Percentiles rank a stretch among this genome's conserved stretches.
Evolutionary conservation across 1,284 basidiomycete genomes (phyloP).

Genomic region (Apiotrichum domesticum): DNA sequence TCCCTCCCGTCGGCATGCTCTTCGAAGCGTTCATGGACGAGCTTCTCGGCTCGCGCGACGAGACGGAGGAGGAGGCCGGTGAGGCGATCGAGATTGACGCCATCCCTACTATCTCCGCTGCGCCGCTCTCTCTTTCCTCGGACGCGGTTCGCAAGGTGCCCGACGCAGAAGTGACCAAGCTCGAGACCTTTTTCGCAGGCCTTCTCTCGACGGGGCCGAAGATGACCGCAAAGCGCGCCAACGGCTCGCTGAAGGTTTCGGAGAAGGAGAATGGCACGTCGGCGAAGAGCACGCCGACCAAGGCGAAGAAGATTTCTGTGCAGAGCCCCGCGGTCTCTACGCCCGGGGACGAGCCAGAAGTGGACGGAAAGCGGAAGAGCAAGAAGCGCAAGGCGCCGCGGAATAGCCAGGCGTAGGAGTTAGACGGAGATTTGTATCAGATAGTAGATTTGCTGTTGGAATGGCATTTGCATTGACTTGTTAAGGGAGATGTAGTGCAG

Average conservation of each 20-base stretch:
- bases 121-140: not conserved
- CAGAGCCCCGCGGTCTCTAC: not conserved
- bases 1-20: constrained; percentile 67
- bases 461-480: not conserved
- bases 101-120: not conserved
- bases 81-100: constrained; percentile 5
- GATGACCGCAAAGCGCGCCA: not conserved
- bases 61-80: not conserved
- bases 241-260: not conserved
- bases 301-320: not conserved
- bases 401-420: constrained; percentile 8
- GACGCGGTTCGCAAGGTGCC: constrained; percentile 9
- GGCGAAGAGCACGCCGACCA: too few relatives aligned
- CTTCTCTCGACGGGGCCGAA: constrained; percentile 7
- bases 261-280: not conserved
- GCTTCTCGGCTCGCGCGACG: constrained; percentile 51
- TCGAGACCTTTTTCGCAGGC: constrained; percentile 11
- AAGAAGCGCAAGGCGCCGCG: constrained; percentile 22
- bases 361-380: constrained; percentile 12
- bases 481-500: too few relatives aligned
- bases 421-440: not conserved
- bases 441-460: not conserved
- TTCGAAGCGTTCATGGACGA: constrained; percentile 67
- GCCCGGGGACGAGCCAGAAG: constrained; percentile 8
- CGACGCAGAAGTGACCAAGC: constrained; percentile 15